Conservation (phyloP, 331 rosid species). For the Quercus tomentella region DNA sequence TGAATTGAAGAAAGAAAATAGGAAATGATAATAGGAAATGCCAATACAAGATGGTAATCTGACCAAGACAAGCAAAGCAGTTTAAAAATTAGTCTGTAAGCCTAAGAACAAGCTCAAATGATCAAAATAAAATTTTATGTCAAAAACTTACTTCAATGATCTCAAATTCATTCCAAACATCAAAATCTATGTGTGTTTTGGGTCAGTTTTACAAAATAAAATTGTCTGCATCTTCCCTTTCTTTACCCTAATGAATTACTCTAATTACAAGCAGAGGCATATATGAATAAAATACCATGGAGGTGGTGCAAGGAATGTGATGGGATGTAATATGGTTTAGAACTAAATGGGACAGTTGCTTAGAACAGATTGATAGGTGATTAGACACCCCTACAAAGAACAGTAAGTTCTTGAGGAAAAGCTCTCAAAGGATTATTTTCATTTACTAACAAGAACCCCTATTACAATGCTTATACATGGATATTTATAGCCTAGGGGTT, state of each 20-base stretch:
- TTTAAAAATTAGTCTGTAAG: background rate
- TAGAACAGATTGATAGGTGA: no score
- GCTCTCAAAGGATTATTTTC: no score
- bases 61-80: background rate
- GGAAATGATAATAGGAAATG: background rate
- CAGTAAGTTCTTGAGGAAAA: no score
- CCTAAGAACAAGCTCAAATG: background rate
- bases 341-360: no score
- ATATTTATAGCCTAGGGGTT: no score
- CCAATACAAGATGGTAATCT: background rate
- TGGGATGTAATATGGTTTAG: no score
- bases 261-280: background rate
- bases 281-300: background rate
- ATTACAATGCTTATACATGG: no score
- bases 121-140: background rate
- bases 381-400: no score
- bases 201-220: background rate
- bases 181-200: background rate
- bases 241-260: background rate
- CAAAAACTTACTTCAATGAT: background rate
- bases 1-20: background rate
- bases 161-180: background rate
- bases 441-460: no score
- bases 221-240: background rate
- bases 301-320: no score